Percentiles rank a stretch among this genome's conserved stretches.
Evolutionary conservation across 2,329 filamentous ascomycete genomes (phyloP).

Genomic region (Nemania sp.): DNA sequence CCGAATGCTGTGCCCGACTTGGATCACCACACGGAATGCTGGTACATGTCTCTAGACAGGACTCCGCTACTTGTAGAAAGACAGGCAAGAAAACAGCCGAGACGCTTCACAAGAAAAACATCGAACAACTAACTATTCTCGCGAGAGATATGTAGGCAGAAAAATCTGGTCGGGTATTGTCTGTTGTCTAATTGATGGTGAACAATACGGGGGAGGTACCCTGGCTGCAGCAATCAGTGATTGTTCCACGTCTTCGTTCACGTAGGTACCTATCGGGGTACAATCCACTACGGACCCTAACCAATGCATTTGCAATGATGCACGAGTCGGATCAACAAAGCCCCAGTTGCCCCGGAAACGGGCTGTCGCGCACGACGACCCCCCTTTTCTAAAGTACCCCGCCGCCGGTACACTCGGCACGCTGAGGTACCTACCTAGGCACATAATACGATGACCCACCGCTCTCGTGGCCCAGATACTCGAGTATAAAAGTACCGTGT

Average conservation of each 20-base stretch:
- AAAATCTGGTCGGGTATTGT: too few species aligned
- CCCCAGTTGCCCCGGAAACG: slow-evolving; percentile 30
- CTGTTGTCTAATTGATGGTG: slow-evolving; percentile 8
- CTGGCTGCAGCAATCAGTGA: background rate
- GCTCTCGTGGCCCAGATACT: too few species aligned
- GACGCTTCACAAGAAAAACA: slow-evolving; percentile 18
- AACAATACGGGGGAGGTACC: slow-evolving; percentile 4
- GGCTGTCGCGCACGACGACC: slow-evolving; percentile 4
- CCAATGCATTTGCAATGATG: background rate
- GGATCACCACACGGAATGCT: slow-evolving; percentile 26
- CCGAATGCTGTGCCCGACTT: slow-evolving; percentile 28
- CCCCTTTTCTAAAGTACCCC: slow-evolving; percentile 14
- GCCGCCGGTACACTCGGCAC: background rate
- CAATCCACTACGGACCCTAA: too few species aligned
- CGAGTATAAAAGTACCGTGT: too few species aligned
- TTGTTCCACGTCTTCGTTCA: too few species aligned
- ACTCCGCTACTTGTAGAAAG: slow-evolving; percentile 15
- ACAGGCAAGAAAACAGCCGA: slow-evolving; percentile 1
- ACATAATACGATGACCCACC: too few species aligned
- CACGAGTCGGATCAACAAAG: slow-evolving; percentile 26
- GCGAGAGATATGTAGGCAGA: slow-evolving; percentile 8
- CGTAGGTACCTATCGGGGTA: too few species aligned
- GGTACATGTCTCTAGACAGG: slow-evolving; percentile 28
- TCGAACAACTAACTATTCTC: slow-evolving; percentile 3
- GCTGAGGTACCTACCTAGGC: too few species aligned